Percentiles rank a stretch among this genome's conserved stretches.
Conservation (phyloP, 1,284 basidiomycete genomes). For the Ceratobasidium sp. region DNA sequence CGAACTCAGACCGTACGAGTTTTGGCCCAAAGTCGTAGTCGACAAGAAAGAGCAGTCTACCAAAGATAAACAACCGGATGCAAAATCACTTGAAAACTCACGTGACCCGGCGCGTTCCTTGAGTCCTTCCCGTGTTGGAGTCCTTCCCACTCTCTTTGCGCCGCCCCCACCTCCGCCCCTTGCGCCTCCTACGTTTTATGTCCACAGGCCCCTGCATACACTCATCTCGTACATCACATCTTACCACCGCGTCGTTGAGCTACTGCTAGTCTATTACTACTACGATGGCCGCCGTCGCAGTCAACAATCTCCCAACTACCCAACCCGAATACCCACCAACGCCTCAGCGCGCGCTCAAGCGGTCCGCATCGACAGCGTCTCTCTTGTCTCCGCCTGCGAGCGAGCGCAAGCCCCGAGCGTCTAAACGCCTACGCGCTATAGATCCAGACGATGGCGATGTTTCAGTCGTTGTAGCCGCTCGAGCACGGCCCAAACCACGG, state of each 20-base stretch:
- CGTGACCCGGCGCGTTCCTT: background rate
- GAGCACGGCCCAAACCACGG: slow-evolving; percentile 9
- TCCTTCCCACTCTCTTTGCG: background rate
- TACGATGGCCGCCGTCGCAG: slow-evolving; percentile 23
- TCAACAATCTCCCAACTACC: background rate
- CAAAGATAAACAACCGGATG: background rate
- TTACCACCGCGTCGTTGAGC: background rate
- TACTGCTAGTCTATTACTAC: too few relatives aligned
- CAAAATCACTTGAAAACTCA: background rate
- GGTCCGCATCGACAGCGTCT: slow-evolving; percentile 45
- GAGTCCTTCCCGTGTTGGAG: background rate
- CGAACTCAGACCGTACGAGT: too few relatives aligned
- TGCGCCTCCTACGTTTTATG: slow-evolving; percentile 7
- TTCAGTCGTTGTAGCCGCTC: background rate
- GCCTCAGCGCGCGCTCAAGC: slow-evolving; percentile 41
- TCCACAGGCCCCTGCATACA: slow-evolving; percentile 11
- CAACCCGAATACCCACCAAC: slow-evolving; percentile 8
- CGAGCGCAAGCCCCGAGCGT: slow-evolving; percentile 39
- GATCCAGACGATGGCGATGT: slow-evolving; percentile 45
- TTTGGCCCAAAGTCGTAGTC: too few relatives aligned
- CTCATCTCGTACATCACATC: slow-evolving; percentile 9
- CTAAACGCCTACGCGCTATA: slow-evolving; percentile 36
- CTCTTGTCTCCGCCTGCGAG: slow-evolving; percentile 48
- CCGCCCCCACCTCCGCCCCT: background rate
- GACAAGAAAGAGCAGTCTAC: background rate